Base-by-base conservation (phyloP, 495 filamentous ascomycete species). In the Neurospora tetrasperma region DNA sequence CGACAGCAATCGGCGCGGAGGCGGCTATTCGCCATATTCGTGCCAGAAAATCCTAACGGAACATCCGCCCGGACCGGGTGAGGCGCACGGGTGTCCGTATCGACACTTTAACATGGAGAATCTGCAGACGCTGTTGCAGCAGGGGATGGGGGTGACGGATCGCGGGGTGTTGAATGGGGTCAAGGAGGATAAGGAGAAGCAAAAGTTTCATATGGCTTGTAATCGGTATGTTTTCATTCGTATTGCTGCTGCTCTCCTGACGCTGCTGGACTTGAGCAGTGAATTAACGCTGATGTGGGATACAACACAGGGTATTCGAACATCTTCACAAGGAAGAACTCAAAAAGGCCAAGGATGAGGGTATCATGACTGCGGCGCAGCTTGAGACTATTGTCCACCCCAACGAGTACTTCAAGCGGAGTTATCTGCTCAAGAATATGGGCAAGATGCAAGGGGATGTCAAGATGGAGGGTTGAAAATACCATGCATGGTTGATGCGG, bases 341-440 rank as follows among this genome's bases (percentile, higher is more conserved):
- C 72, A 94, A 93, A 82, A 90, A 89, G 78, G 95, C 94, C 71
- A 96, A 93, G 82, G 95, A 98, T 42, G 84, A 85, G n/a, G 89
- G 89, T 9, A 84, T 89, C 42, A 94, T 93, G 93, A 88, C 88
- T 40, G 86, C 90, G n/a, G 85, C 88, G 6, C 91, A 96, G 78
- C 85, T 96, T 42, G 96, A 98, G 82, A 98, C 94, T 2, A 98
- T 99, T 76, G 91, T 97, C 23, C 96, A 99, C 80, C 96, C 96
- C 11, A 99, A 99, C 81, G 93, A 94, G 71, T 99, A 98, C 81
- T 98, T 98, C 82, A 95, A 96, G 85, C 87, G 94, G 74, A 95
- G 93, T 78, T 98, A 92, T 81, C 76, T 96, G 76, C 81, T 98
- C 68, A 97, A 93, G 86, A 90, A 94, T 77, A 79, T 91, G 40